Conservation (phyloP, 371 early-diverging fungal species). For the Mucor racemosus region DNA sequence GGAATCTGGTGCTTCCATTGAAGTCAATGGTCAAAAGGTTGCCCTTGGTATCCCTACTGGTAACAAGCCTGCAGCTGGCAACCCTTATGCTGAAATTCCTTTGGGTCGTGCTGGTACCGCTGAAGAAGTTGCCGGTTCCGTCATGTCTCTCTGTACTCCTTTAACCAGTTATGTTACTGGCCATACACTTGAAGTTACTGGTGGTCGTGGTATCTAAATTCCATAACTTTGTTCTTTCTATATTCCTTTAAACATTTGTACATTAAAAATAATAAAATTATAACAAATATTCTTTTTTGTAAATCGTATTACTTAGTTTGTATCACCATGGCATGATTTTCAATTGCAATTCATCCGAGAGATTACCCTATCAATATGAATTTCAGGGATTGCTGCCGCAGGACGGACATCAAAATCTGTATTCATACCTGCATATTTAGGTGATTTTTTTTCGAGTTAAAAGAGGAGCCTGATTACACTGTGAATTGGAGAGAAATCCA, state of each 20-base stretch:
- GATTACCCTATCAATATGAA: background rate
- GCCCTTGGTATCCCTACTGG: conserved; percentile 71
- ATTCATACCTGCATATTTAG: background rate
- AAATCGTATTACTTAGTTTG: background rate
- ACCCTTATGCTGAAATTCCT: conserved; percentile 63
- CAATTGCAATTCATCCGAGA: background rate
- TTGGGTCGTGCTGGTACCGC: conserved; percentile 67
- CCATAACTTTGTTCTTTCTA: background rate
- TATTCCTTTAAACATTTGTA: conserved; percentile 9
- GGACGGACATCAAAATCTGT: background rate
- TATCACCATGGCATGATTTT: conserved; percentile 1
- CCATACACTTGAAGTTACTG: conserved; percentile 71
- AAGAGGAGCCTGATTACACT: too few relatives aligned
- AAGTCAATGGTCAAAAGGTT: conserved; percentile 71
- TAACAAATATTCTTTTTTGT: conserved; percentile 3
- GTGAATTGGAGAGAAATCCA: too few relatives aligned
- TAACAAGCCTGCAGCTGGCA: conserved; percentile 46
- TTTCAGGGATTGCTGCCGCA: too few relatives aligned
- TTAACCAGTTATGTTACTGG: conserved; percentile 67
- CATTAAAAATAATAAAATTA: conserved; percentile 4
- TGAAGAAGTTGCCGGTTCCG: conserved; percentile 71
- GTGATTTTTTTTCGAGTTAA: too few relatives aligned
- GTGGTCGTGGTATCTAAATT: conserved; percentile 71
- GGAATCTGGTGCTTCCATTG: conserved; percentile 68
- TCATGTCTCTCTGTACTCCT: conserved; percentile 69